Evolutionary conservation across 805 yeast species (phyloP), one percentile per base, ranked within the genome.

Genomic region (Ogataea pilisensis): DNA sequence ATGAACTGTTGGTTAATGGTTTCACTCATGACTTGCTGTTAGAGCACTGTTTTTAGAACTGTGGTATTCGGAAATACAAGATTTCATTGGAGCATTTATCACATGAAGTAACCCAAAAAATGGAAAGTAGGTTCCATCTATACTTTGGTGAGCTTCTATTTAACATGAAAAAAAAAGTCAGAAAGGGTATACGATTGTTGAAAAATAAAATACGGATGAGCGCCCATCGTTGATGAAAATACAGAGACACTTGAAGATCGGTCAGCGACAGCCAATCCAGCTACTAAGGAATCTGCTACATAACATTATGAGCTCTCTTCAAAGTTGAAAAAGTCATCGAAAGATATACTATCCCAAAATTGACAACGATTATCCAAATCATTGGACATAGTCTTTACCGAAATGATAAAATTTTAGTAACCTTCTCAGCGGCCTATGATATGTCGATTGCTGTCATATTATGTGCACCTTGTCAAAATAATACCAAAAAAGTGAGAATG

Each of bases 1-100:
- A 89, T 57, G 97, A 89, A 53, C 65, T 82, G 9, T 89, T 96
- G 97, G 74, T 82, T 0, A 66, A 73, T 4, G 64, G 70, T 0
- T 58, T 87, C 24, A 72, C 69, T 1, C 78, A 90, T 0, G 50
- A 53, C 0, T 36, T 75, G 21, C 75, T 84, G 36, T 87, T 95
- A 95, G 38, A 54, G 3, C 54, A 73, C 43, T 37, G 57, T 37
- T 7, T 51, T 57, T 17, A 21, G 35, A 4, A 60, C n/a, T n/a
- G n/a, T n/a, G n/a, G n/a, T n/a, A n/a, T 13, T 49, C 50, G 1
- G 66, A 65, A 24, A 34, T 70, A 4, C 13, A 44, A 8, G 40
- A 42, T 0, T 22, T 43, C 3, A 54, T 45, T 37, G 19, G 39
- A 21, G 6, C 21, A 16, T 8, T 12, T 16, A 17, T 12, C 4